Evolutionary conservation across 306 rosid genomes (phyloP), one percentile per base, ranked within the genome.

Genomic region (Ormosia semicastrata): DNA sequence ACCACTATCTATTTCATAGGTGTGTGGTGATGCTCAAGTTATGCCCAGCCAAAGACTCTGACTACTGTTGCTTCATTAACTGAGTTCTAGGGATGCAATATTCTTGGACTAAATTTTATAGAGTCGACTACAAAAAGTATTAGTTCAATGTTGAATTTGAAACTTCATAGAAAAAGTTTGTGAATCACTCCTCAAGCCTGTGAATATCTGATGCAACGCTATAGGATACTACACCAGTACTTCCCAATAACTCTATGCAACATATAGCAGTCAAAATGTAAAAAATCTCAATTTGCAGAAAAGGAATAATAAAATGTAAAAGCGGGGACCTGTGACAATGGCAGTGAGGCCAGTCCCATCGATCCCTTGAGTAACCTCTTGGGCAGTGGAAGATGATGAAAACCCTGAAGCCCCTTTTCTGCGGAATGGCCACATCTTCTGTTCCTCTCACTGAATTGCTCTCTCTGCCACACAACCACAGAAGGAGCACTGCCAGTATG

Each of bases 321-420:
- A 12, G 29, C 0, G 7, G 2, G 4, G 24, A 91, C 98, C 98
- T 54, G 98, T 92, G 72, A 94, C 93, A 81, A 94, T 84, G 66
- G 98, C 97, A 50, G 98, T 92, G 83, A 94, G 94, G 9, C 86
- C 94, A 75, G 83, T 80, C 9, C 91, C 98, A 84, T 91, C 91
- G 68, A 91, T 83, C 74, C 94, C 97, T 15, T 85, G 14, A 5
- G 98, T 91, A 46, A 92, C 98, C 65, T 91, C 83, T 60, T 90
- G 92, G 0, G 98, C 98, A 3, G 97, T 92, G 37, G 97, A 92
- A 56, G 84, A 76, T 0, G 88, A 89, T 1, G 98, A 92, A 81
- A 94, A 94, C 46, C 97, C 98, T 10, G 98, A 94, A 3, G 85
- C 59, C 2, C 94, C 92, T 77, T 86, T 90, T 46, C 76, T 87